A percentile compares a stretch with the other conserved stretches of the same genome.
These are phyloP conservation scores for Allium cepa DNA, from an alignment of 106 monocot genomes.

Conservation along the genomic window DNA sequence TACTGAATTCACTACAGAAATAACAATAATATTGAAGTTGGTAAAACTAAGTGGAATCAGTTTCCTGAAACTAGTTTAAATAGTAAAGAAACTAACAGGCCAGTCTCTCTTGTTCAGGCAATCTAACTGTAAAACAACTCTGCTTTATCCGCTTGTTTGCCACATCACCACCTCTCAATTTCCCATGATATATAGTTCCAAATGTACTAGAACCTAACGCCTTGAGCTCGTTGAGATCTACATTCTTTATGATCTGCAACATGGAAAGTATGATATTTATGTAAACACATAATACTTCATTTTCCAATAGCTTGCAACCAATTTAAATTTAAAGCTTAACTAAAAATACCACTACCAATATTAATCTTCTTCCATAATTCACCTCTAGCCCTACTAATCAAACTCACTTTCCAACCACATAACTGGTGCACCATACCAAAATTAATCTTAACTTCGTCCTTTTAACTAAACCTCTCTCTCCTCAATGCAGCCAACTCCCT, in stretches of 20 bases:
- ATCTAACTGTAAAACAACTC: conserved; percentile 76
- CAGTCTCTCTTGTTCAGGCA: conserved; percentile 87
- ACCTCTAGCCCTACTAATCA: too few relatives aligned
- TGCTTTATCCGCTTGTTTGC: conserved; percentile 94
- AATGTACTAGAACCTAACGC: conserved; percentile 91
- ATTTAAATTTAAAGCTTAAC: too few relatives aligned
- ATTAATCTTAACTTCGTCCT: too few relatives aligned
- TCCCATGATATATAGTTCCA: conserved; percentile 94
- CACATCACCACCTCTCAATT: conserved; percentile 96
- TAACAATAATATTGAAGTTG: too few relatives aligned
- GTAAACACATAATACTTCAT: neutral
- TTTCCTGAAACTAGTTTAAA: neutral
- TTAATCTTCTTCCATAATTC: too few relatives aligned
- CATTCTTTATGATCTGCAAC: conserved; percentile 79
- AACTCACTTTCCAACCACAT: too few relatives aligned
- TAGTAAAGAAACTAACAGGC: conserved; percentile 16
- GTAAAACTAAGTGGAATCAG: neutral
- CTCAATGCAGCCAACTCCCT: too few relatives aligned
- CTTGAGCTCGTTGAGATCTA: conserved; percentile 82
- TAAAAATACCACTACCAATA: too few relatives aligned
- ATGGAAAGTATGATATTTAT: neutral
- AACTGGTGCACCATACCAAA: too few relatives aligned
- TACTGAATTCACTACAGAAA: too few relatives aligned
- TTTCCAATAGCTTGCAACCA: too few relatives aligned
- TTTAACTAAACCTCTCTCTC: too few relatives aligned